Conservation (phyloP, 108 stramenopile species). For the Nitzschia putrida region DNA sequence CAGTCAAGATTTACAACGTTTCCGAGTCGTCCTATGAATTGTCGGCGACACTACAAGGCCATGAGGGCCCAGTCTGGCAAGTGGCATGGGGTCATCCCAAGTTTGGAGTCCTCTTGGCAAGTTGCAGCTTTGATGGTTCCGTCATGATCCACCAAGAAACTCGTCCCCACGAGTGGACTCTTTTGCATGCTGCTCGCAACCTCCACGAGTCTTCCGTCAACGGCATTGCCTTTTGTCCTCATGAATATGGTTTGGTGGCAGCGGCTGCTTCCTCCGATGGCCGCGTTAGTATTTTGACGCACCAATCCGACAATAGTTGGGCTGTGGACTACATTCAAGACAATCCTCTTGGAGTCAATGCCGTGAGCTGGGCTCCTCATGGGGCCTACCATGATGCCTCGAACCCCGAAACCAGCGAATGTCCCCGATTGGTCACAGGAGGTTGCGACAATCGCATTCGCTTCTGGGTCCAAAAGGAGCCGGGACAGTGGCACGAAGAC, state of each 20-base stretch:
- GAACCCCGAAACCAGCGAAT: constrained; percentile 7
- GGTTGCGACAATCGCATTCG: constrained; percentile 94
- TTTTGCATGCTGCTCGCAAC: constrained; percentile 63
- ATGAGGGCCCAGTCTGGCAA: constrained; percentile 94
- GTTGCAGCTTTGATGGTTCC: constrained; percentile 87
- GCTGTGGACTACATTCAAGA: constrained; percentile 72
- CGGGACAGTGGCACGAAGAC: constrained; percentile 66
- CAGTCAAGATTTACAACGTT: constrained; percentile 92
- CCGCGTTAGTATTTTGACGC: constrained; percentile 73
- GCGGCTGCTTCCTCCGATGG: constrained; percentile 85
- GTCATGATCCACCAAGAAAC: constrained; percentile 87
- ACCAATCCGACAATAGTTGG: constrained; percentile 77
- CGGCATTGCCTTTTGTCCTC: constrained; percentile 81
- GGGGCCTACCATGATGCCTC: constrained; percentile 40
- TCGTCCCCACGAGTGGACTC: constrained; percentile 78
- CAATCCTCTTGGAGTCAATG: constrained; percentile 84
- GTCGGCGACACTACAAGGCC: constrained; percentile 80
- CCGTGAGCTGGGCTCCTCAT: constrained; percentile 89
- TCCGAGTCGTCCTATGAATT: constrained; percentile 73
- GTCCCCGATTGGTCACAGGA: constrained; percentile 88
- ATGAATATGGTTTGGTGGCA: constrained; percentile 79
- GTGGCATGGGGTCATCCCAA: constrained; percentile 95
- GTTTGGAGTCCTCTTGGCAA: constrained; percentile 88
- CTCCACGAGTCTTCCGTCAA: constrained; percentile 83
- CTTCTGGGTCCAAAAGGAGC: constrained; percentile 75